Evolutionary conservation across 2,329 filamentous ascomycete genomes (phyloP), one percentile per base, ranked within the genome.

Genomic region (Zymoseptoria passerinii): DNA sequence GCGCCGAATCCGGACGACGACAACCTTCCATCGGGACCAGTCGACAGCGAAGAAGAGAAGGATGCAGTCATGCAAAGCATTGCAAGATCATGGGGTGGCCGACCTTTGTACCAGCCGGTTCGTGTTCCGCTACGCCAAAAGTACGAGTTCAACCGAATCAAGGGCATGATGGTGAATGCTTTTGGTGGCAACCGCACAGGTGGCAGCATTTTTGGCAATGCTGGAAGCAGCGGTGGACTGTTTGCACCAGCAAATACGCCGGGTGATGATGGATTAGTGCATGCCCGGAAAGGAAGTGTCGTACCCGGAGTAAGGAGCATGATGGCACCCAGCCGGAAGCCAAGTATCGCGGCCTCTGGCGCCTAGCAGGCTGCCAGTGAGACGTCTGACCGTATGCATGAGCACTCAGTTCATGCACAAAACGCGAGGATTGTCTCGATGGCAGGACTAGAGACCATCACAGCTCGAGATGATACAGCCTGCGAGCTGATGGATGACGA

Each of bases 1-100:
- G 92, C 92, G 1, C 92, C 70, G 8, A 66, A 70, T 18, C 90
- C 92, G 66, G 91, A 96, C 62, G 89, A 92, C 67, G 90, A 95
- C 52, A 83, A 83, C 58, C 89, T 90, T 61, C 85, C 84, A 5
- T 73, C 74, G 1, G 89, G 85, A 2, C 88, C 90, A 1, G 84
- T 99, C 44, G 94, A 99, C 73, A 94, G 89, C 1, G 94, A 99
- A 70, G 94, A 97, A 77, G 94, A 99, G 74, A 90, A 90, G 54
- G 87, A 91, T 53, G 82, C 87, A 0, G 89, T 97, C 54, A 96
- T 97, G 90, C 80, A 82, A 29, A 89, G 89, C 7, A 81, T 80
- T 29, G 80, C 85, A 23, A 83, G 85, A 56, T 90, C 89, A 76
- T 71, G 67, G 66, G 85, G 85, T 50, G 92, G 92, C 0, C 85